Evolutionary conservation across 306 rosid genomes (phyloP).

Genomic region (Cucurbita pepo): DNA sequence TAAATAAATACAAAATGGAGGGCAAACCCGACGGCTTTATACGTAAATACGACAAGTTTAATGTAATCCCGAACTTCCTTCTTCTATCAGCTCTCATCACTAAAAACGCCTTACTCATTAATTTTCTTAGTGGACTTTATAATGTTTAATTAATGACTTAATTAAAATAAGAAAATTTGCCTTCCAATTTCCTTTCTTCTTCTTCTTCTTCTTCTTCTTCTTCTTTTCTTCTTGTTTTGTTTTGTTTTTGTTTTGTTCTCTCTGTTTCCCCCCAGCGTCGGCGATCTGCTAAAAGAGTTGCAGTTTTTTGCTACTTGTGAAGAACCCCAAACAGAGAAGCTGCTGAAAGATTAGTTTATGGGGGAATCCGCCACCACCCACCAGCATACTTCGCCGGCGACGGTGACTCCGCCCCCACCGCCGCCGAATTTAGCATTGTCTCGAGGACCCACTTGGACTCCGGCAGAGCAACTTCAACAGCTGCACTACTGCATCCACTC

Average conservation of each 20-base stretch:
- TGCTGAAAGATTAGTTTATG: conserved; percentile 23
- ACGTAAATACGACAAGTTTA: conserved; percentile 8
- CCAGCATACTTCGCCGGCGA: conserved; percentile 33
- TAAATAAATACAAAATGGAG: not conserved
- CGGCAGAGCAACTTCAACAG: conserved; percentile 69
- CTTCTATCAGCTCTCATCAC: not conserved
- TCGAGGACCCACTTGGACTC: conserved; percentile 68
- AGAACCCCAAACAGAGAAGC: not conserved
- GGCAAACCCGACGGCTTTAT: not conserved
- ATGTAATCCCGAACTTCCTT: not conserved
- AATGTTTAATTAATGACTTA: not conserved
- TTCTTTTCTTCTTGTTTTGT: not conserved
- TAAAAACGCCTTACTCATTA: not conserved
- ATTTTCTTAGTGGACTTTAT: not conserved
- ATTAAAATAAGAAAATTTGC: too few species aligned
- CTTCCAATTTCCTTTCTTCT: too few species aligned
- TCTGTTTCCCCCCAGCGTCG: not conserved
- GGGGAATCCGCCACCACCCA: conserved; percentile 45
- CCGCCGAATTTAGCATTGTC: conserved; percentile 21
- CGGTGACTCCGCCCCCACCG: conserved; percentile 16
- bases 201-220: not conserved
- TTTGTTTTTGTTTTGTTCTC: not conserved
- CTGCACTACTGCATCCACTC: conserved; percentile 91
- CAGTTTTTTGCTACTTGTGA: not conserved
- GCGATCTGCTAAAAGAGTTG: not conserved